Conservation (phyloP, 108 stramenopile genomes). For the Skeletonema marinoi region DNA sequence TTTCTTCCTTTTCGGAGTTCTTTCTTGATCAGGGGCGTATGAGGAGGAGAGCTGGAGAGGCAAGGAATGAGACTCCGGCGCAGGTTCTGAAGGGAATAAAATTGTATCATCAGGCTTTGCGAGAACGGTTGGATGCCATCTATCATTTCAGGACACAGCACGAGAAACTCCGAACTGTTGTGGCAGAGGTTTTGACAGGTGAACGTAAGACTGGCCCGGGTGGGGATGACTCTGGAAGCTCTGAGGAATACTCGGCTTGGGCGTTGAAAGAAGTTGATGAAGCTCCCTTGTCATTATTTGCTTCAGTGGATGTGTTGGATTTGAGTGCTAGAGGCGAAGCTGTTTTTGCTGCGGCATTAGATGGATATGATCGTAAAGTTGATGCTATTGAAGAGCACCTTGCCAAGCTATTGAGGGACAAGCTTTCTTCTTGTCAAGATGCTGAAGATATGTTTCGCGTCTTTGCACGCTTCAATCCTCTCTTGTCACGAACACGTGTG, state of each 20-base stretch:
- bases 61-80: slow-evolving; percentile 56
- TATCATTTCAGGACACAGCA: slow-evolving; percentile 79
- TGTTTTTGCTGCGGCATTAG: slow-evolving; percentile 67
- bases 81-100: slow-evolving; percentile 75
- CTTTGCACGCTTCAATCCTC: slow-evolving; percentile 94
- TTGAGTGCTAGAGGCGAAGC: slow-evolving; percentile 65
- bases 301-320: slow-evolving; percentile 71
- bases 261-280: slow-evolving; percentile 77
- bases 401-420: slow-evolving; percentile 78
- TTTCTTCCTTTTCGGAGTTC: slow-evolving; percentile 70
- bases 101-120: slow-evolving; percentile 70
- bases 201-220: slow-evolving; percentile 27
- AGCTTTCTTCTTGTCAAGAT: slow-evolving; percentile 80
- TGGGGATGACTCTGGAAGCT: slow-evolving; percentile 5
- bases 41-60: slow-evolving; percentile 47
- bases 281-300: slow-evolving; percentile 72
- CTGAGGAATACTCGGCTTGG: slow-evolving; percentile 28
- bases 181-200: slow-evolving; percentile 68
- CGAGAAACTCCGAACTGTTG: slow-evolving; percentile 69
- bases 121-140: slow-evolving; percentile 72
- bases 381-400: slow-evolving; percentile 87
- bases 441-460: slow-evolving; percentile 99
- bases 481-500: slow-evolving; percentile 90
- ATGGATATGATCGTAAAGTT: slow-evolving; percentile 82
- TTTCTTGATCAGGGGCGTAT: slow-evolving; percentile 77